phyloP scores from a whole-genome alignment of 352 stramenopile genomes.

The Elongisporangium prolatum region DNA sequence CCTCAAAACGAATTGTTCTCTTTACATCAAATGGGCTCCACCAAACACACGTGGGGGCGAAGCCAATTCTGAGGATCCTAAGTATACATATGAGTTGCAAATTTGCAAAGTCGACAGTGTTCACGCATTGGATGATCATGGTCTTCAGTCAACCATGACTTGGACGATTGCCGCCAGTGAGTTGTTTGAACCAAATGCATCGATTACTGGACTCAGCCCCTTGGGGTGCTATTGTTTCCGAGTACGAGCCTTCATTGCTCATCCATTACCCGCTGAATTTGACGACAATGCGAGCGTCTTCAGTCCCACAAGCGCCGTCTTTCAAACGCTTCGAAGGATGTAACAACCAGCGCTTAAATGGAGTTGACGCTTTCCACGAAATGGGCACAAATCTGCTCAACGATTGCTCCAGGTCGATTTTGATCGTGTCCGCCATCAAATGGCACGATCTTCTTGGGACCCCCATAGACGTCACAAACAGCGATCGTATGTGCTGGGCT shows the following conservation, averaged over 20 bases:
- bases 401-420: constrained; percentile 45
- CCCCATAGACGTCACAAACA: constrained; percentile 54
- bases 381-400: constrained; percentile 14
- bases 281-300: constrained; percentile 11
- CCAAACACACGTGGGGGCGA: not conserved
- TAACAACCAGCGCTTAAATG: constrained; percentile 2
- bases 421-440: constrained; percentile 57
- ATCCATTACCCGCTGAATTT: not conserved
- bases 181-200: not conserved
- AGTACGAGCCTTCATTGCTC: constrained; percentile 2
- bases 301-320: constrained; percentile 10
- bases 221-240: constrained; percentile 23
- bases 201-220: constrained; percentile 13
- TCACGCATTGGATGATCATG: constrained; percentile 3
- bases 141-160: constrained; percentile 3
- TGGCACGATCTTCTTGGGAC: constrained; percentile 48
- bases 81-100: constrained; percentile 16
- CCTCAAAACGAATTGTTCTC: constrained; percentile 14
- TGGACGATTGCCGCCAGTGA: constrained; percentile 1
- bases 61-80: not conserved
- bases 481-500: constrained; percentile 45
- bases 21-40: constrained; percentile 13
- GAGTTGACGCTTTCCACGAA: not conserved
- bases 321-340: constrained; percentile 23
- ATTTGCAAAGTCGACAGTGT: constrained; percentile 11